phyloP scores from a whole-genome alignment of 305 asterid genomes.

The Striga hermonthica region DNA sequence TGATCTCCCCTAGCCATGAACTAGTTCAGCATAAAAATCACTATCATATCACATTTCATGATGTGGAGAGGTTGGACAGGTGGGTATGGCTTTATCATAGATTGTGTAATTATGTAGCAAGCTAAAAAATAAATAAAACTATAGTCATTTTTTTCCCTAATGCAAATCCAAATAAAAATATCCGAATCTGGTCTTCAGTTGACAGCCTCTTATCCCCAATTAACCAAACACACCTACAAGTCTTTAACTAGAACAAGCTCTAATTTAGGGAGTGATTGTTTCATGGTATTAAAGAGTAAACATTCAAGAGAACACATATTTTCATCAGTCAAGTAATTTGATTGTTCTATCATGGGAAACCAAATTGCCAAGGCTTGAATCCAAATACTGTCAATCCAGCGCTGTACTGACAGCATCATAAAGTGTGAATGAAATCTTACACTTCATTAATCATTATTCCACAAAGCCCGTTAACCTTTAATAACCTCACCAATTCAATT shows the following conservation, averaged over 20 bases:
- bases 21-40: conserved; percentile 7
- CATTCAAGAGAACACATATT: neutral
- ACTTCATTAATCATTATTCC: neutral
- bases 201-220: neutral
- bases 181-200: neutral
- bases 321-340: conserved; percentile 16
- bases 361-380: conserved; percentile 17
- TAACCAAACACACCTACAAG: neutral
- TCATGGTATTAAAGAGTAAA: neutral
- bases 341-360: conserved; percentile 21
- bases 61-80: conserved; percentile 11
- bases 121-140: neutral
- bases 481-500: conserved; percentile 15
- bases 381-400: conserved; percentile 12
- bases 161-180: neutral
- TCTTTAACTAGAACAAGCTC: conserved; percentile 1
- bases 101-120: conserved; percentile 2
- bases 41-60: conserved; percentile 18
- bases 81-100: conserved; percentile 16
- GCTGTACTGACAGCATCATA: conserved; percentile 17
- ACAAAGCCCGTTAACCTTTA: neutral
- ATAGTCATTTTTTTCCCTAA: neutral
- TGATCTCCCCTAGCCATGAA: no score
- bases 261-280: neutral
- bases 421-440: conserved; percentile 11